Evolutionary conservation across 805 yeast species (phyloP).

Genomic region (Cyberlindnera bimundalis): DNA sequence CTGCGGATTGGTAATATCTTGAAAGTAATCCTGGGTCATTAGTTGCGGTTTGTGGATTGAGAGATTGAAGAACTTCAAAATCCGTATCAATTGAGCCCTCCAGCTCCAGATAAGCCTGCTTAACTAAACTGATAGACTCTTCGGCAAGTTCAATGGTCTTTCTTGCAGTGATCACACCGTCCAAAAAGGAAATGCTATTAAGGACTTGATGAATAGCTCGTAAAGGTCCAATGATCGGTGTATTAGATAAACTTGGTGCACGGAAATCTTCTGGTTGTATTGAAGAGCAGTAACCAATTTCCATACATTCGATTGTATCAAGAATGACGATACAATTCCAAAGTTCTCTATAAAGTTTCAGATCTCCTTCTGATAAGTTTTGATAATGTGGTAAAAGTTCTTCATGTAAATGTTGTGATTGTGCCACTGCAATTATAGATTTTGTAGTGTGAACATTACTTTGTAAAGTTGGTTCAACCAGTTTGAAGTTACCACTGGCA

Average conservation of each 20-base stretch:
- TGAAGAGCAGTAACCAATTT: not conserved
- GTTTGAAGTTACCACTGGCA: not conserved
- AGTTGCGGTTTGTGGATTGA: not conserved
- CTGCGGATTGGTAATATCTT: not conserved
- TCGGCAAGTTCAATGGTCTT: not conserved
- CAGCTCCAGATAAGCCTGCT: not conserved
- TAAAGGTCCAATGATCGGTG: not conserved
- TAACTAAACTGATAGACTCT: not conserved
- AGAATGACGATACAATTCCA: not conserved
- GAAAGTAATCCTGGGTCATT: not conserved
- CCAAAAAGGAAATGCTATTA: not conserved
- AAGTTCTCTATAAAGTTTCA: not conserved
- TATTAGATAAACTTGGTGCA: not conserved
- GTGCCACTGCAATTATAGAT: not conserved
- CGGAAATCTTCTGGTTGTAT: not conserved
- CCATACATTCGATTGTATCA: not conserved
- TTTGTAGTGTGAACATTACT: not conserved
- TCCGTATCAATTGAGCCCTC: not conserved
- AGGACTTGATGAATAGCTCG: not conserved
- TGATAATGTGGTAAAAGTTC: not conserved
- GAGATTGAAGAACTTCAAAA: not conserved
- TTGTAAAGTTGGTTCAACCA: not conserved
- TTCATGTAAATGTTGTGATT: constrained; percentile 1
- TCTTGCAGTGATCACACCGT: constrained; percentile 1
- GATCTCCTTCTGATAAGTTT: not conserved